Evolutionary conservation across 495 filamentous ascomycete genomes (phyloP), one percentile per base, ranked within the genome.

Genomic region (Neurospora sp.): DNA sequence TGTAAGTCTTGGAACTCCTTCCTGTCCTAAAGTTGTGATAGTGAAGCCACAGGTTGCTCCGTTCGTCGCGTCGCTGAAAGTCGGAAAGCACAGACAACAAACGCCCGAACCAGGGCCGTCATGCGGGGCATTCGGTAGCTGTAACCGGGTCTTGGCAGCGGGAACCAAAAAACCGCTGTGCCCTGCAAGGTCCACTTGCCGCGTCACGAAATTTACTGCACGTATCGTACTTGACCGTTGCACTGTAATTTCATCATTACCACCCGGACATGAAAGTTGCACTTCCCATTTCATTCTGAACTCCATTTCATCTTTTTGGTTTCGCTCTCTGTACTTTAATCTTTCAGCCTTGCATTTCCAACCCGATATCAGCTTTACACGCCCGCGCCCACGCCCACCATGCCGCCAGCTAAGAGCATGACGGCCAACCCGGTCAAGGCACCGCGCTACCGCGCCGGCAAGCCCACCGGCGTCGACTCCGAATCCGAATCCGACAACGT

Each of bases 341-440:
- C 5, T 9, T 35, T 18, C 54, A 66, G 14, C 27, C 54, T 35
- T 35, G 27, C 27, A 66, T 66, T 66, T 6, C 12, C 54, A 66
- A 35, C 54, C 27, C 27, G 54, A 66, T 16, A 66, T 35, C 23
- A 66, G 27, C 3, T 37, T 37, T 66, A 35, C 54, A 66, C 54
- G 12, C 27, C 27, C 14, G 4, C 54, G 1, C 44, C 16, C 27
- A 38, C 48, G 8, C 16, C 37, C 84, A 85, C 76, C 71, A 97
- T 97, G 94, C 91, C 93, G 76, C 87, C 90, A 41, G 48, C 48
- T 59, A 95, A 94, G 83, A 91, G 92, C 74, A 98, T 99, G 95
- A 98, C 95, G 77, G 93, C 93, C 59, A 97, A 99, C 80, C 94
- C 93, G 5, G 82, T 91, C 74, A 90, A 90, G 77, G 92, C 94